Conservation (phyloP, 257 asterid species). For the Penstemon davidsonii region DNA sequence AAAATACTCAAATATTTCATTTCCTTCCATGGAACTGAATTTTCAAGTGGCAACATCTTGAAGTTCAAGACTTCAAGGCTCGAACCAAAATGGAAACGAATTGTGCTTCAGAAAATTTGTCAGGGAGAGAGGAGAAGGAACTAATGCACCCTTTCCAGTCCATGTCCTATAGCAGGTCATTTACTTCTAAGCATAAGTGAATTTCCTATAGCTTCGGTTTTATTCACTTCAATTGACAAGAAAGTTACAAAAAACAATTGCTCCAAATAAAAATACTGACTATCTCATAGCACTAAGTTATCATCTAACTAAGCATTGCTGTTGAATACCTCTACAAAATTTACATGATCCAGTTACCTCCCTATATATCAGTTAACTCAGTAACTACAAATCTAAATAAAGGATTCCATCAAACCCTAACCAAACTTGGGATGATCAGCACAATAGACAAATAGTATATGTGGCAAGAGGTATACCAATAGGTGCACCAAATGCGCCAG, state of each 20-base stretch:
- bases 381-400: neutral
- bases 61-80: neutral
- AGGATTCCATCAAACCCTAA: slow-evolving; percentile 3
- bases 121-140: neutral
- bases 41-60: neutral
- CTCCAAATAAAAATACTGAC: neutral
- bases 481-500: slow-evolving; percentile 92
- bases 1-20: too few relatives aligned
- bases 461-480: slow-evolving; percentile 51
- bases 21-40: neutral
- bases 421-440: neutral
- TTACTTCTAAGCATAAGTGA: too few relatives aligned
- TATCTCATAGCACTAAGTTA: neutral
- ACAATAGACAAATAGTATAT: slow-evolving; percentile 10
- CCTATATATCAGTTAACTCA: neutral
- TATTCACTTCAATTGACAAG: neutral
- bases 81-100: neutral
- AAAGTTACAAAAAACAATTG: slow-evolving; percentile 5
- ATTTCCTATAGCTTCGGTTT: neutral
- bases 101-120: neutral
- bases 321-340: neutral
- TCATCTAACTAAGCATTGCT: neutral
- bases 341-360: slow-evolving; percentile 6
- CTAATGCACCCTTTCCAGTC: neutral
- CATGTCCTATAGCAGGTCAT: neutral